Base-by-base conservation (phyloP, 306 rosid genomes). In the Prinsepia uniflora region DNA sequence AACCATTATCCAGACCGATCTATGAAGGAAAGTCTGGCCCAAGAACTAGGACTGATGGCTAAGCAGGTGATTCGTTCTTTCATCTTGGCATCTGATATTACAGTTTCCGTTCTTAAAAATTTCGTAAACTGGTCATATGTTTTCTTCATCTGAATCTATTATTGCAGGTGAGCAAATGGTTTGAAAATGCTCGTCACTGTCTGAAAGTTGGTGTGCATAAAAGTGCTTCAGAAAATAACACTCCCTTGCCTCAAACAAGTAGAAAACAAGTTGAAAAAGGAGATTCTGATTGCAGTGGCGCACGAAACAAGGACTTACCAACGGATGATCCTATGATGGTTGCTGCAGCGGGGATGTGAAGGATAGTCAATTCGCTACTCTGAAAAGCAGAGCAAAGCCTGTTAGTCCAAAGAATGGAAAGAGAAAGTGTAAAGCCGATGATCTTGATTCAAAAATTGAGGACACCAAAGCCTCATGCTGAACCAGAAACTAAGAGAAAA, bases 81-180 rank as follows among this genome's bases (percentile, higher is more conserved):
- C 60, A 58, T 62, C 44, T 67, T 14, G 55, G 60, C 76, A 48
- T 48, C 71, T 8, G 70, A 0, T 45, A 59, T 53, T 22, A 18
- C 52, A 49, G 48, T 3, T 48, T 39, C 56, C 12, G 7, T 17
- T 39, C n/a, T 72, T 73, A 24, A 10, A 45, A 10, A 44, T 43
- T 43, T 63, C 19, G 4, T n/a, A 18, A 43, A 24, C 36, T 44
- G 3, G 57, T 47, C 20, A 52, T 12, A 7, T 54, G 19, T 34
- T 13, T 57, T 63, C 49, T 57, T 52, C 3, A 46, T 22, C 57
- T 47, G 20, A 58, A 65, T 66, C 30, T 49, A 7, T 65, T 42
- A 62, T 64, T 63, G 50, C 83, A 95, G 99, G 97, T 95, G 72
- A 74, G 81, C 85, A 95, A 89, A 86, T 95, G 97, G 97, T 95